Evolutionary conservation across 257 asterid genomes (phyloP).

Genomic region (Solanum medicagineum): DNA sequence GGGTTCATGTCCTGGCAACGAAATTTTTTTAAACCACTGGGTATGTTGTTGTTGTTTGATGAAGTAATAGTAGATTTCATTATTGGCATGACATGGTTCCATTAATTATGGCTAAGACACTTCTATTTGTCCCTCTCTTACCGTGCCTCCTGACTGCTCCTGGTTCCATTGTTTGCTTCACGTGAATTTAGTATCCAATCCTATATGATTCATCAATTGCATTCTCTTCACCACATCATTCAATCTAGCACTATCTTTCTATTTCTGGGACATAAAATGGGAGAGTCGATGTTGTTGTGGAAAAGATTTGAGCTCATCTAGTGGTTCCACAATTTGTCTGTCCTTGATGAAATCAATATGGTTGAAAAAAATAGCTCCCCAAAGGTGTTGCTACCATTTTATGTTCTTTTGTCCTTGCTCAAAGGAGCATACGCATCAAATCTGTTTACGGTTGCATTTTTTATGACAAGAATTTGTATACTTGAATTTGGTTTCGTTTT

Average conservation of each 20-base stretch:
- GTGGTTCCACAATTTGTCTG: background rate
- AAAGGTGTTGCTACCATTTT: background rate
- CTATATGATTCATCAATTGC: background rate
- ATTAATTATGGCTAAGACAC: background rate
- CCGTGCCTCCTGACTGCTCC: background rate
- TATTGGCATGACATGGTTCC: background rate
- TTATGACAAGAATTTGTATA: background rate
- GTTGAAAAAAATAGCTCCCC: background rate
- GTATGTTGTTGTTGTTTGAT: background rate
- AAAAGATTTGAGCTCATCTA: background rate
- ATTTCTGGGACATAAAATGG: background rate
- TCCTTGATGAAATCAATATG: background rate
- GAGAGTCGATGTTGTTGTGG: background rate
- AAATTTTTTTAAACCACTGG: too few species aligned
- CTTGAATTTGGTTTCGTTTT: background rate
- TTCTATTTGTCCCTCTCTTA: background rate
- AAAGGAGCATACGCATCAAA: background rate
- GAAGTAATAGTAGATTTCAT: background rate
- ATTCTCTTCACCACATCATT: background rate
- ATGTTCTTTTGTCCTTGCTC: background rate
- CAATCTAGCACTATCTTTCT: background rate
- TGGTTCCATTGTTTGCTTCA: background rate
- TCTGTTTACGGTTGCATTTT: background rate
- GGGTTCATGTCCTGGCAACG: too few species aligned
- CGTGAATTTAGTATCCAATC: background rate